phyloP scores from a whole-genome alignment of 2,329 filamentous ascomycete genomes.

The Paraphoma chrysanthemicola region DNA sequence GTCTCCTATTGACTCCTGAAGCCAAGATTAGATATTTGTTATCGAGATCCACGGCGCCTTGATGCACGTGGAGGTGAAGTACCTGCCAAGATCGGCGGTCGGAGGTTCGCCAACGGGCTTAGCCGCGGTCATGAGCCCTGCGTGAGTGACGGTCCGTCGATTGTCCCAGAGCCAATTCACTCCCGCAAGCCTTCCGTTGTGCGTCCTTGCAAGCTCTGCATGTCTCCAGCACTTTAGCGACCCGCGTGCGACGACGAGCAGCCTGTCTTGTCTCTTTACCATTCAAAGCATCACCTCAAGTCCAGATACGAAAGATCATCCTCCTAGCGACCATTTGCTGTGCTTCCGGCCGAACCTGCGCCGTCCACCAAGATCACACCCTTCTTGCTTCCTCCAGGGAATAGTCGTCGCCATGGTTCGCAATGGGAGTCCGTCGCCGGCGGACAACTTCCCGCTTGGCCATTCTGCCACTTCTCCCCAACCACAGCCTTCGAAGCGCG shows the following conservation, averaged over 20 bases:
- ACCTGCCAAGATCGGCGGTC: conserved; percentile 1
- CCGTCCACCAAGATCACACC: neutral
- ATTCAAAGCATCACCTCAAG: neutral
- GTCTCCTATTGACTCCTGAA: no score
- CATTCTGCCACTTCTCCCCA: conserved; percentile 53
- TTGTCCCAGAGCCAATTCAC: neutral
- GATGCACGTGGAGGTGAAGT: neutral
- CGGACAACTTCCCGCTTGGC: conserved; percentile 44
- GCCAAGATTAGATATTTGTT: no score
- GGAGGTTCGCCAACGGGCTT: conserved; percentile 1
- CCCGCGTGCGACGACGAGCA: neutral
- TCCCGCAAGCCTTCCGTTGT: neutral
- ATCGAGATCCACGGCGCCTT: no score
- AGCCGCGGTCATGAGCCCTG: conserved; percentile 4
- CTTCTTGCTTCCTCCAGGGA: neutral
- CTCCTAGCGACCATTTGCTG: neutral
- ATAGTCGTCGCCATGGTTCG: conserved; percentile 42
- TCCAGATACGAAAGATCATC: neutral
- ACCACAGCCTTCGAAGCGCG: conserved; percentile 75
- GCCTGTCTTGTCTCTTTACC: neutral
- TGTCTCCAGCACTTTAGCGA: neutral
- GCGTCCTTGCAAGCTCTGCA: neutral
- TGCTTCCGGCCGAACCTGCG: neutral
- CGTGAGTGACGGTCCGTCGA: conserved; percentile 8
- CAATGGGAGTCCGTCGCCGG: conserved; percentile 46